Evolutionary conservation across 202 grass and related monocot genomes (phyloP).

Genomic region (Cymbopogon flexuosus): DNA sequence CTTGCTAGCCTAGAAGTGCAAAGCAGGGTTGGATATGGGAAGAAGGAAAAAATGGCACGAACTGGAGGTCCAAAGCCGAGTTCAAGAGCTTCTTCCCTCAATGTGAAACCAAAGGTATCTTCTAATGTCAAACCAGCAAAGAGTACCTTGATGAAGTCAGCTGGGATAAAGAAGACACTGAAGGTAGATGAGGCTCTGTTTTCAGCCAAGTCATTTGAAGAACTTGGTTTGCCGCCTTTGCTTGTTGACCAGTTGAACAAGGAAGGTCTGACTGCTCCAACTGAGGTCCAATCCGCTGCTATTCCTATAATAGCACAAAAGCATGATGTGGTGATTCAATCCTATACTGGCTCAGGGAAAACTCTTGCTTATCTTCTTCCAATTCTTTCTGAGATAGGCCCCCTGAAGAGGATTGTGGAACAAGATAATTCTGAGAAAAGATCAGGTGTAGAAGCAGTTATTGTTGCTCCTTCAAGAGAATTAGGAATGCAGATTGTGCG

Average conservation of each 20-base stretch:
- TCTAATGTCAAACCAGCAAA: conserved; percentile 31
- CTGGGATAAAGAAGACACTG: conserved; percentile 40
- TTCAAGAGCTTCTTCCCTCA: conserved; percentile 32
- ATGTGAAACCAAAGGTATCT: conserved; percentile 40
- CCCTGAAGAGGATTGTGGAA: conserved; percentile 49
- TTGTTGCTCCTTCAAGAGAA: conserved; percentile 92
- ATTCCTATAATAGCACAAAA: conserved; percentile 76
- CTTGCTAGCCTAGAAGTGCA: conserved; percentile 60
- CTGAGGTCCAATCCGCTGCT: conserved; percentile 79
- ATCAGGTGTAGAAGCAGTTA: conserved; percentile 71
- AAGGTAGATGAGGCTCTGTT: conserved; percentile 75
- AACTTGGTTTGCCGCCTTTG: conserved; percentile 70
- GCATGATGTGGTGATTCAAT: conserved; percentile 83
- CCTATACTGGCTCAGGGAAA: conserved; percentile 86
- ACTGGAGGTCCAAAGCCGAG: conserved; percentile 33
- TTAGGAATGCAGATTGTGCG: conserved; percentile 93
- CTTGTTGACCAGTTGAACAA: conserved; percentile 60
- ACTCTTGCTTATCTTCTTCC: conserved; percentile 83
- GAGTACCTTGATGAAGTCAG: conserved; percentile 30
- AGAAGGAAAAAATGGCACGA: conserved; percentile 41
- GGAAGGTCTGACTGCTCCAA: conserved; percentile 63
- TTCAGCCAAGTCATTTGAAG: conserved; percentile 76
- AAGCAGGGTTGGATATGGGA: conserved; percentile 38
- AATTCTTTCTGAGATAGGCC: conserved; percentile 77
- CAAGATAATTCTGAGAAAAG: conserved; percentile 44